Conservation (phyloP, 2,329 filamentous ascomycete genomes). For the Onygena corvina region DNA sequence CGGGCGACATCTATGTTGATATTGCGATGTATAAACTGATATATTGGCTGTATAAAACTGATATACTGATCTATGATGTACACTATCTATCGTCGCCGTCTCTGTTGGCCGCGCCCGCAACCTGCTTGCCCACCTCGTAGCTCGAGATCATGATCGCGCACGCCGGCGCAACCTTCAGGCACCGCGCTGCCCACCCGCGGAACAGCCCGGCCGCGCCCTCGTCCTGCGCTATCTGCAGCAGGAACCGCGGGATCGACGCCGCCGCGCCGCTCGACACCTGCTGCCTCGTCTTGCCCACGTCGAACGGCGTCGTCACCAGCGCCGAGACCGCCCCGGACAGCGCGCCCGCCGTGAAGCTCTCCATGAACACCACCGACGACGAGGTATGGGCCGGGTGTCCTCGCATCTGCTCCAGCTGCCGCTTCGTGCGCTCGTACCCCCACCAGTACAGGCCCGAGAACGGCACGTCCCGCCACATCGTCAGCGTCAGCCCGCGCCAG, state of each 20-base stretch:
- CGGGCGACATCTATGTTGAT: not conserved
- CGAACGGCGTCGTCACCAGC: constrained; percentile 84
- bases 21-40: not conserved
- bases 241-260: constrained; percentile 59
- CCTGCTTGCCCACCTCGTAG: constrained; percentile 90
- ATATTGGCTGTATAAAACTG: not conserved
- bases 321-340: constrained; percentile 73
- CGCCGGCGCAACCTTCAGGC: constrained; percentile 85
- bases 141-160: constrained; percentile 99
- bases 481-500: constrained; percentile 82
- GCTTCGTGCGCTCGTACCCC: constrained; percentile 80
- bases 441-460: constrained; percentile 98
- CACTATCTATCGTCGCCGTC: constrained; percentile 38
- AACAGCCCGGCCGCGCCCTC: constrained; percentile 75
- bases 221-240: constrained; percentile 82
- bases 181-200: constrained; percentile 81
- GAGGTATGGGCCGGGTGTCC: constrained; percentile 40
- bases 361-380: constrained; percentile 67
- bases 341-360: constrained; percentile 81
- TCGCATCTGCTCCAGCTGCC: constrained; percentile 56
- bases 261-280: constrained; percentile 45
- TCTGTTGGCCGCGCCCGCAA: constrained; percentile 67
- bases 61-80: too few relatives aligned
- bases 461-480: constrained; percentile 91
- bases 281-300: constrained; percentile 91